Evolutionary conservation across 495 filamentous ascomycete genomes (phyloP).

Genomic region (Hapsidospora chrysogenum): DNA sequence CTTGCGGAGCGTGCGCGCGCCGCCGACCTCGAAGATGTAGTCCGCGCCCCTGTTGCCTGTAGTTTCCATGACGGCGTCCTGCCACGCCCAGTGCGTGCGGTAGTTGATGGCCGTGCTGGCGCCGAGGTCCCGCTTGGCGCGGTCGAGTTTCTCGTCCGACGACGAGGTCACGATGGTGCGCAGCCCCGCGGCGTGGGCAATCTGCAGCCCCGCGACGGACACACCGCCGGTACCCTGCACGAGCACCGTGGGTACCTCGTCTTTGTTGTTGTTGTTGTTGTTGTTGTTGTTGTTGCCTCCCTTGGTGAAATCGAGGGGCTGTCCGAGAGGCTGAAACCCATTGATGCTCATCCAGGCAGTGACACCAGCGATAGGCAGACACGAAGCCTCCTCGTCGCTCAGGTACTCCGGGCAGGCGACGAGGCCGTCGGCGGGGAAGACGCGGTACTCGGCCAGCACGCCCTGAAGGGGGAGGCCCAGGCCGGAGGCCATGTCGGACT

Average conservation of each 20-base stretch:
- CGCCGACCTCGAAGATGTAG: conserved; percentile 34
- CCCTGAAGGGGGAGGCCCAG: conserved; percentile 22
- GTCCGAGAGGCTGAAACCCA: conserved; percentile 23
- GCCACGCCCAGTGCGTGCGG: conserved; percentile 21
- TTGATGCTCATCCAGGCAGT: conserved; percentile 32
- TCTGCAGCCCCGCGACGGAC: conserved; percentile 17
- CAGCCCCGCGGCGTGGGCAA: conserved; percentile 18
- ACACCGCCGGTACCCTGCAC: conserved; percentile 31
- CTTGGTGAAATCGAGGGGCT: conserved; percentile 3
- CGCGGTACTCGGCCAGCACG: conserved; percentile 23
- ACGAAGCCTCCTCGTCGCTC: conserved; percentile 21
- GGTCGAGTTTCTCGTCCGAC: conserved; percentile 23
- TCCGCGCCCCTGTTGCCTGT: conserved; percentile 45
- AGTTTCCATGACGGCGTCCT: conserved; percentile 17
- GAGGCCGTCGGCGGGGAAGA: conserved; percentile 19
- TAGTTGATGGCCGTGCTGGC: conserved; percentile 30
- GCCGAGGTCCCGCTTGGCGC: conserved; percentile 19
- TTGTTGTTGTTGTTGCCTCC: conserved; percentile 3
- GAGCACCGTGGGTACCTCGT: conserved; percentile 17
- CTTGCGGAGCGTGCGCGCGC: conserved; percentile 22
- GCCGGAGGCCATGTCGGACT: conserved; percentile 13
- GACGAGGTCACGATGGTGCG: conserved; percentile 30
- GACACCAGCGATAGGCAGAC: conserved; percentile 24
- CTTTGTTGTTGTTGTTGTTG: not conserved
- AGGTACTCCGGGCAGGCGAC: conserved; percentile 22